A percentile compares a stretch with the other conserved stretches of the same genome.
Conservation (phyloP, 164 flowering plant species). For the Berberis thunbergii region DNA sequence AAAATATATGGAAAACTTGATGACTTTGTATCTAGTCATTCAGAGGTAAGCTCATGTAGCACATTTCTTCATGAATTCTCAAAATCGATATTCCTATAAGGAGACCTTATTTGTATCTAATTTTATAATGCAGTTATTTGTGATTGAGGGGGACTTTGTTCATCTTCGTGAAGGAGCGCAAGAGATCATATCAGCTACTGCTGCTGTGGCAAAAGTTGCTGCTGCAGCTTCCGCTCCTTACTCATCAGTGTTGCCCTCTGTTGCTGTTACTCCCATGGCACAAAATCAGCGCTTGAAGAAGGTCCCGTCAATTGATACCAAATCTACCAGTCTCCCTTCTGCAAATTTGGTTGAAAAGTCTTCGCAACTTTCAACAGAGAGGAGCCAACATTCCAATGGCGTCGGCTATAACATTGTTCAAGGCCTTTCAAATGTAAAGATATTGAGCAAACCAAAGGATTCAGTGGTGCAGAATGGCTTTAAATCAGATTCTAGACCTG, state of each 20-base stretch:
- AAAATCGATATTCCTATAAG: neutral
- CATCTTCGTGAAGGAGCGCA: constrained; percentile 96
- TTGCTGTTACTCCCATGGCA: constrained; percentile 97
- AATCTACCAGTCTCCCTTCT: constrained; percentile 18
- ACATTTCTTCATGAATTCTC: neutral
- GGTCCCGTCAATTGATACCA: constrained; percentile 37
- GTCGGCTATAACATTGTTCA: constrained; percentile 24
- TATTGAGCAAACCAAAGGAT: constrained; percentile 57
- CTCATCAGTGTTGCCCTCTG: constrained; percentile 58
- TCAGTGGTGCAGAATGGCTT: constrained; percentile 33
- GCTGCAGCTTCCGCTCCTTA: constrained; percentile 60
- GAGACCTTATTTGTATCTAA: neutral
- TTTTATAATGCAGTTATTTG: constrained; percentile 56
- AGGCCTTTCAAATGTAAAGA: constrained; percentile 41
- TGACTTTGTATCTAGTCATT: constrained; percentile 73
- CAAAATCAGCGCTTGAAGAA: constrained; percentile 55
- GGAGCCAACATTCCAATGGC: constrained; percentile 45
- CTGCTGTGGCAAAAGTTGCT: constrained; percentile 90
- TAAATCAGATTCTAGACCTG: constrained; percentile 26
- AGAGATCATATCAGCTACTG: constrained; percentile 75
- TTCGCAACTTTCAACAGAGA: constrained; percentile 16
- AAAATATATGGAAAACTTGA: constrained; percentile 88
- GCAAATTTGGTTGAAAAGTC: constrained; percentile 19
- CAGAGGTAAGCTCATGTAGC: constrained; percentile 43
- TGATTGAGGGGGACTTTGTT: constrained; percentile 82